A percentile compares a stretch with the other conserved stretches of the same genome.
Evolutionary conservation across 2,329 filamentous ascomycete species (phyloP).

Genomic region (Sporothrix humicola): DNA sequence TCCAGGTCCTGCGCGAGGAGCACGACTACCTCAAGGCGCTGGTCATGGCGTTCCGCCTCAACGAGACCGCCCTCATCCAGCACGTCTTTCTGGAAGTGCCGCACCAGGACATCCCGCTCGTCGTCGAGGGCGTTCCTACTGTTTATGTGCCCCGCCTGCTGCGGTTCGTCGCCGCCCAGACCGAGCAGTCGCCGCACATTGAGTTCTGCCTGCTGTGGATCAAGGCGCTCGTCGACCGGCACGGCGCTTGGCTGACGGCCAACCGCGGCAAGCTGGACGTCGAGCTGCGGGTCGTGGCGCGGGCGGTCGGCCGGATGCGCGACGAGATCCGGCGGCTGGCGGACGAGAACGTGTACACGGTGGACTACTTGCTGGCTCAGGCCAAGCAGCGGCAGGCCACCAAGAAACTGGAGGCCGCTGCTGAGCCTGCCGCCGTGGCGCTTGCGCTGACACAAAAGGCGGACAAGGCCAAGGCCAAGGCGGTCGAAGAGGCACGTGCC

Average conservation of each 20-base stretch:
- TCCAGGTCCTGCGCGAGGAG: conserved; percentile 69
- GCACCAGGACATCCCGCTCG: conserved; percentile 72
- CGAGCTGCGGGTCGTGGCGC: conserved; percentile 81
- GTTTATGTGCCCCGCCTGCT: conserved; percentile 87
- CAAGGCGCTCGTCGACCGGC: conserved; percentile 77
- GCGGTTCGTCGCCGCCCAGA: conserved; percentile 84
- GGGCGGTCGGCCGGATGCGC: conserved; percentile 79
- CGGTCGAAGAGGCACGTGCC: conserved; percentile 1
- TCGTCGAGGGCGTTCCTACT: conserved; percentile 77
- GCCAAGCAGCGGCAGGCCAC: conserved; percentile 43
- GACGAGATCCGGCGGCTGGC: conserved; percentile 81
- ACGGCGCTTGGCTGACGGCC: conserved; percentile 84
- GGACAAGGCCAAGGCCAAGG: conserved; percentile 18
- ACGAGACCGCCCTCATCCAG: conserved; percentile 80
- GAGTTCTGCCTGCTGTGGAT: conserved; percentile 97
- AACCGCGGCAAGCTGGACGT: conserved; percentile 79
- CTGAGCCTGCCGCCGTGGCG: conserved; percentile 1
- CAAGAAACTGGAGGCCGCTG: conserved; percentile 26
- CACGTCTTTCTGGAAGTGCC: conserved; percentile 86
- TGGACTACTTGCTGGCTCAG: conserved; percentile 76
- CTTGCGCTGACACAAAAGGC: conserved; percentile 3
- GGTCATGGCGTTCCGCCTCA: conserved; percentile 96
- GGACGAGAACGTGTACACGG: conserved; percentile 86
- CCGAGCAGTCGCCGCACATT: conserved; percentile 88
- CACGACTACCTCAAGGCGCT: conserved; percentile 88